Conservation (phyloP, 2,329 filamentous ascomycete genomes). For the Zymoseptoria crescenta region DNA sequence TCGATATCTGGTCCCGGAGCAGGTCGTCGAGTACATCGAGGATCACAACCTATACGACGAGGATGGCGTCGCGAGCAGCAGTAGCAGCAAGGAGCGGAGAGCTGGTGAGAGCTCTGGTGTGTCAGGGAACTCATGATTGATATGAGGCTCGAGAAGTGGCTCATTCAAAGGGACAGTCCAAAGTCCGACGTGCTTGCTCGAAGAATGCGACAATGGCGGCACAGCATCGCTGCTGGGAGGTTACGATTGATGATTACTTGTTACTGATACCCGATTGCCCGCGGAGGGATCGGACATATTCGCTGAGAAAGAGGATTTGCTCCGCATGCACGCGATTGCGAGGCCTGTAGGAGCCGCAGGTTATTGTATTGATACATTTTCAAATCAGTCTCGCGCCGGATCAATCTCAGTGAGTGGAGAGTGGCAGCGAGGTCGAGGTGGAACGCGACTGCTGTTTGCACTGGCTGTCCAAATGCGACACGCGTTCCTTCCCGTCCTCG, state of each 20-base stretch:
- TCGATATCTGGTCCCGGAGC: slow-evolving; percentile 64
- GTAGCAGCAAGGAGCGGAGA: slow-evolving; percentile 23
- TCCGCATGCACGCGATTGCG: background rate
- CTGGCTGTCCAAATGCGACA: background rate
- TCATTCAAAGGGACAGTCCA: background rate
- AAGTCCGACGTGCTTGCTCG: background rate
- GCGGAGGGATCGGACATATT: background rate
- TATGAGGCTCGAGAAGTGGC: background rate
- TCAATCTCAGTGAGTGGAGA: background rate
- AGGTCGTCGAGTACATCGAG: slow-evolving; percentile 54
- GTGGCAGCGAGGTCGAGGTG: background rate
- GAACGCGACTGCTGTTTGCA: background rate
- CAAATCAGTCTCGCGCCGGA: background rate
- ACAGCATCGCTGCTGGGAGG: background rate
- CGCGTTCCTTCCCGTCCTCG: background rate
- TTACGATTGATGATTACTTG: background rate
- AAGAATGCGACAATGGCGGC: background rate
- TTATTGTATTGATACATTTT: background rate
- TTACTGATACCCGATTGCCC: background rate
- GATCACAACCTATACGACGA: slow-evolving; percentile 32
- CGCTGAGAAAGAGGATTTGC: background rate
- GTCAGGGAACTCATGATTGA: slow-evolving; percentile 1
- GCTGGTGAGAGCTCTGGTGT: slow-evolving; percentile 26
- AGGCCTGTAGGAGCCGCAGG: background rate
- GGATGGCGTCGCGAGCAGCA: slow-evolving; percentile 25